Base-by-base conservation (phyloP, 2,329 filamentous ascomycete species). In the Sporothrix sp. region DNA sequence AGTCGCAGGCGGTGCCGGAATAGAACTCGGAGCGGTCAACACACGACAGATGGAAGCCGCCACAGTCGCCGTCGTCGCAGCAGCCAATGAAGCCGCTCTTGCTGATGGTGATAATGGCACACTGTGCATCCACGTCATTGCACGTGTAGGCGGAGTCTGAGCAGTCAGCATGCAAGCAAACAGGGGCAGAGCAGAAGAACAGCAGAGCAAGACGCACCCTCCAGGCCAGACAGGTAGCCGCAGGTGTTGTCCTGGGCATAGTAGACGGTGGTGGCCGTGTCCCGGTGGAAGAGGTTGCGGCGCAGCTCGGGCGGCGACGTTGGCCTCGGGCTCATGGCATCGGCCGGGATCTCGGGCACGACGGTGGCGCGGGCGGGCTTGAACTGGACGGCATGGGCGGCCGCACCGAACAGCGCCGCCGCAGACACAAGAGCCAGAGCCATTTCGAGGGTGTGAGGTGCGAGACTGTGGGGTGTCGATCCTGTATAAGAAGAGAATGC, bases 221-320 rank as follows among this genome's bases (percentile, higher is more conserved):
- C 14, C 3, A 14, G 10, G 7, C 56, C 56, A 5, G 42, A 37
- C 20, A 58, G 8, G 40, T 35, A 58, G 18, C 54, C 56, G 35
- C 56, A 58, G 2, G 56, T 58, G 42, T 55, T 55, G 52, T 58
- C 56, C n/a, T 36, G 16, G 33, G 56, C 56, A 20, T 43, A 46
- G 50, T 45, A 58, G 7, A 52, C 37, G 7, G 55, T 54, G 13
- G 47, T 48, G 2, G 16, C 27, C 7, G 32, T 9, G 18, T 43
- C 45, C 4, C 54, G 54, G 4, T 46, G 48, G 23, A 39, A 20
- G 32, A 50, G 44, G 20, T 32, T 20, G 11, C 23, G 33, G n/a
- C 35, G 36, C 30, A 53, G 37, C 9, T 42, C 43, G 5, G 51
- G 52, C 5, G 36, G 23, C 20, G 44, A n/a, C 18, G 53, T 55